Evolutionary conservation across 108 stramenopile species (phyloP).

Genomic region (Bacterosira constricta): DNA sequence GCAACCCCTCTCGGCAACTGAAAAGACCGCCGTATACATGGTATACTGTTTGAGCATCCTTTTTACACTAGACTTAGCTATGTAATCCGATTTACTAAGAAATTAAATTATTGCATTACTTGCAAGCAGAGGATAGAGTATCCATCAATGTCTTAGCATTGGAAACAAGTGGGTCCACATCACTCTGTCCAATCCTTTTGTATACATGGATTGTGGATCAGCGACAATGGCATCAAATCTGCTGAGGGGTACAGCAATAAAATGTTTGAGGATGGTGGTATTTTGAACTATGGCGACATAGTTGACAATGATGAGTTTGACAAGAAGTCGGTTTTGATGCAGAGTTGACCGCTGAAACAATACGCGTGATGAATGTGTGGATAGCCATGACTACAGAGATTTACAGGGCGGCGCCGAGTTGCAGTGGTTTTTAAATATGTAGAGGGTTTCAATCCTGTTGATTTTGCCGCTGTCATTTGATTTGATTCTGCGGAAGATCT

Average conservation of each 20-base stretch:
- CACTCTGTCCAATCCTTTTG: no score
- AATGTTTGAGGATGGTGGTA: constrained; percentile 34
- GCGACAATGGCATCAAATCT: constrained; percentile 29
- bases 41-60: no score
- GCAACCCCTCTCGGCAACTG: no score
- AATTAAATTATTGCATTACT: no score
- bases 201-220: constrained; percentile 45
- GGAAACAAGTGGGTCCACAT: no score
- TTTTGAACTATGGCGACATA: constrained; percentile 41
- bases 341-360: constrained; percentile 51
- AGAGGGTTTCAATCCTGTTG: constrained; percentile 40
- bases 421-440: constrained; percentile 27
- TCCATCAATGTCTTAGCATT: no score
- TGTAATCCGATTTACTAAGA: no score
- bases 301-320: constrained; percentile 39
- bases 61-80: no score
- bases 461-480: constrained; percentile 79
- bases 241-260: constrained; percentile 53
- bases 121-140: no score
- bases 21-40: no score
- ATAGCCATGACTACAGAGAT: constrained; percentile 66
- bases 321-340: constrained; percentile 36
- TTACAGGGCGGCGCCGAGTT: constrained; percentile 51
- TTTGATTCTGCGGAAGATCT: constrained; percentile 60
- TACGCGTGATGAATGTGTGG: constrained; percentile 57